Conservation (phyloP, 176 grass and related monocot genomes). For the Pontederia paniculata region DNA sequence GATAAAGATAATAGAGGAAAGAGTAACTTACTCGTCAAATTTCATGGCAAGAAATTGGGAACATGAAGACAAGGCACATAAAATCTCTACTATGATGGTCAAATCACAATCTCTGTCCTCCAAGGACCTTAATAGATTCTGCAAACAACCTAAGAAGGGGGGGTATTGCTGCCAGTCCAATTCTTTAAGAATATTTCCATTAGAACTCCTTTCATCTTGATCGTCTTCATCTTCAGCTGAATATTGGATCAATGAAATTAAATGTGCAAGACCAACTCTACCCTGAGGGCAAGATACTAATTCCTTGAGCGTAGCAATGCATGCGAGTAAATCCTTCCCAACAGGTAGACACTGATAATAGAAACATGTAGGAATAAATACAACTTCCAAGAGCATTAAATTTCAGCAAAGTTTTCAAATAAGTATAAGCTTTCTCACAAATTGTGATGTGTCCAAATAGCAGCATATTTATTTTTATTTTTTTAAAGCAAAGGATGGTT, state of each 20-base stretch:
- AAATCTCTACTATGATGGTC: slow-evolving; percentile 48
- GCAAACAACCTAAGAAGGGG: slow-evolving; percentile 31
- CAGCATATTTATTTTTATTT: too few relatives aligned
- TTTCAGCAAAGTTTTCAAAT: too few relatives aligned
- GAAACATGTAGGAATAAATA: not conserved
- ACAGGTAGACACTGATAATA: slow-evolving; percentile 56
- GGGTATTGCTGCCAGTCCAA: slow-evolving; percentile 9
- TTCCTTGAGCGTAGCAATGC: slow-evolving; percentile 71
- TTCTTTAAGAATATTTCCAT: slow-evolving; percentile 11
- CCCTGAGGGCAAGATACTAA: slow-evolving; percentile 49
- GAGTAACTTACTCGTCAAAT: slow-evolving; percentile 42
- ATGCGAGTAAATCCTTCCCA: slow-evolving; percentile 70
- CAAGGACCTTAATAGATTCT: slow-evolving; percentile 34
- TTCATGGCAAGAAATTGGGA: slow-evolving; percentile 44
- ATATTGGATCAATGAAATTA: slow-evolving; percentile 15
- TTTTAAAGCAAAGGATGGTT: too few relatives aligned
- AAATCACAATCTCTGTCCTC: slow-evolving; percentile 28
- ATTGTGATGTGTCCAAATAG: too few relatives aligned
- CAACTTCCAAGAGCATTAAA: too few relatives aligned
- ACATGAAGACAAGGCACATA: slow-evolving; percentile 47
- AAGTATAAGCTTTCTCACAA: too few relatives aligned
- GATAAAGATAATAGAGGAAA: not conserved
- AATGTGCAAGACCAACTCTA: slow-evolving; percentile 32
- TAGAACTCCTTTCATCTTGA: slow-evolving; percentile 8
- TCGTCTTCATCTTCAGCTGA: slow-evolving; percentile 20